Percentiles rank a stretch among this genome's conserved stretches.
Conservation (phyloP, 495 filamentous ascomycete species). For the Cryomyces antarcticus region DNA sequence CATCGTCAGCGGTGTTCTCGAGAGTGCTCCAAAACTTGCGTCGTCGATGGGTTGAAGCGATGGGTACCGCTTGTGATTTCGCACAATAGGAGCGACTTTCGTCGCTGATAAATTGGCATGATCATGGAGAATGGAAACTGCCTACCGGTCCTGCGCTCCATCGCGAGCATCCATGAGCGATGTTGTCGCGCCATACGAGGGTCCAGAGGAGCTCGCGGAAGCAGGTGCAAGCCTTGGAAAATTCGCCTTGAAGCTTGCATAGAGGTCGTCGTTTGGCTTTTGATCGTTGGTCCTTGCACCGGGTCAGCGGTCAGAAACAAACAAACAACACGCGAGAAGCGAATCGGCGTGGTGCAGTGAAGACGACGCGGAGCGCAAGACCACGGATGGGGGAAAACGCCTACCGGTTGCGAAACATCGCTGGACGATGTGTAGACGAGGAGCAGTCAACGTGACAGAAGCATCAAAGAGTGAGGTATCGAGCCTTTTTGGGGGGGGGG, state of each 20-base stretch:
- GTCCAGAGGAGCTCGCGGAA: slow-evolving; percentile 18
- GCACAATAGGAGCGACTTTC: no score
- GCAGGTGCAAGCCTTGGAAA: slow-evolving; percentile 34
- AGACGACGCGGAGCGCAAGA: not conserved
- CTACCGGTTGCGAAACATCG: slow-evolving; percentile 23
- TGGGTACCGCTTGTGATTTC: no score
- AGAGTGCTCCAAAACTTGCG: no score
- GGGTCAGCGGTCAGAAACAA: slow-evolving; percentile 1
- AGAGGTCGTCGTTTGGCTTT: slow-evolving; percentile 70
- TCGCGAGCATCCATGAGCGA: slow-evolving; percentile 20
- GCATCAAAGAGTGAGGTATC: slow-evolving; percentile 7
- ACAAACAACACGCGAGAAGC: not conserved
- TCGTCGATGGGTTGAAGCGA: no score
- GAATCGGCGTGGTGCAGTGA: not conserved
- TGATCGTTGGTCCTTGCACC: slow-evolving; percentile 54
- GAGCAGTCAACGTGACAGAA: not conserved
- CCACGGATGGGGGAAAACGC: not conserved
- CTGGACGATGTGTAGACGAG: slow-evolving; percentile 7
- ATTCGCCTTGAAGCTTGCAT: slow-evolving; percentile 60
- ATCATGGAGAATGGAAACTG: no score
- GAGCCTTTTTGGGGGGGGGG: slow-evolving; percentile 3
- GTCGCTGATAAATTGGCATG: no score
- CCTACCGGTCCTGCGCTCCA: slow-evolving; percentile 4
- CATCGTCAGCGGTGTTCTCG: no score
- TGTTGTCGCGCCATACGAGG: slow-evolving; percentile 1